phyloP scores from a whole-genome alignment of 257 asterid species.

The Thymus quinquecostatus region DNA sequence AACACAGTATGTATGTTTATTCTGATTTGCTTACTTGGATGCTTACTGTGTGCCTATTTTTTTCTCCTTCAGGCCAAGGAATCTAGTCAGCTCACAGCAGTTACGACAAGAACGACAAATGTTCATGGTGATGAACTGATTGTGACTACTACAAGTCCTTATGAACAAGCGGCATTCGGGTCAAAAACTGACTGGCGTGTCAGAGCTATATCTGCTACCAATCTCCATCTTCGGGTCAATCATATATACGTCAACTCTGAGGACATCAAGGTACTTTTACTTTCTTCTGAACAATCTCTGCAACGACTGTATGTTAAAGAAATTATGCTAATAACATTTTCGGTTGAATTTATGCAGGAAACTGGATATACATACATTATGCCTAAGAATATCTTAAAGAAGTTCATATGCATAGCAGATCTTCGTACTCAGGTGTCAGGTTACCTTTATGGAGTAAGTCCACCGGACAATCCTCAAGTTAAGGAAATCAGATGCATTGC shows the following conservation, averaged over 20 bases:
- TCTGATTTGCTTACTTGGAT: not conserved
- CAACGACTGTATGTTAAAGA: not conserved
- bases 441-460: conserved; percentile 89
- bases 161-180: conserved; percentile 86
- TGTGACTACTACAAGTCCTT: conserved; percentile 96
- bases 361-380: conserved; percentile 96
- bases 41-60: conserved; percentile 10
- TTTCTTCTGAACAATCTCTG: not conserved
- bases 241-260: conserved; percentile 97
- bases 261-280: conserved; percentile 77
- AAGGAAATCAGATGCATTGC: conserved; percentile 98
- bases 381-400: conserved; percentile 97
- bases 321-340: conserved; percentile 10
- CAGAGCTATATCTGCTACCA: conserved; percentile 97
- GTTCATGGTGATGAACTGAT: conserved; percentile 94
- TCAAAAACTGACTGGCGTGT: conserved; percentile 99
- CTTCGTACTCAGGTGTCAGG: conserved; percentile 95
- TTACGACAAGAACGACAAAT: conserved; percentile 91
- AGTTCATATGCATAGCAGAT: conserved; percentile 96
- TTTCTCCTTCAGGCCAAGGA: conserved; percentile 72
- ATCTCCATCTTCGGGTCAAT: conserved; percentile 93
- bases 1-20: not conserved
- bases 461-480: conserved; percentile 99
- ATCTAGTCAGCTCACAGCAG: conserved; percentile 93
- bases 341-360: conserved; percentile 64